Base-by-base conservation (phyloP, 1,284 basidiomycete species). In the Blastosporella zonata region DNA sequence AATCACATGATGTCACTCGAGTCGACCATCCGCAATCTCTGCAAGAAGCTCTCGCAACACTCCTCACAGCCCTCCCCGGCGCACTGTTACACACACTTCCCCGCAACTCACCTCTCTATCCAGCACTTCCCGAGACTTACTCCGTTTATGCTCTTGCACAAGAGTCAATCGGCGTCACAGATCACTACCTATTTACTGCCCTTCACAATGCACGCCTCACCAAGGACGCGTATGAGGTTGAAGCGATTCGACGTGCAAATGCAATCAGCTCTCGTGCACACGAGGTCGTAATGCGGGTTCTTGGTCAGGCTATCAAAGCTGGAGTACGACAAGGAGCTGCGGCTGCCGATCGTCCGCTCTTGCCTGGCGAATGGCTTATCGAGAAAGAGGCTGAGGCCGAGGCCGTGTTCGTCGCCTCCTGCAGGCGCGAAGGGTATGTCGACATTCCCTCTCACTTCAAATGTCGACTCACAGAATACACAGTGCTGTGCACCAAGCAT, bases 351-450 rank as follows among this genome's bases (percentile, higher is more conserved):
- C 69, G 77, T 20, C 85, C 84, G 1, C 68, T 79, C 3, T 66
- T 93, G 3, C 82, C 82, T 1, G 73, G 81, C 2, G 84, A 91
- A 61, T 95, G 93, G 88, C 72, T 91, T 43, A 90, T 95, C 15
- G 82, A 90, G 70, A 90, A 87, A 60, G 93, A 97, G 67, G 85
- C 82, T 0, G 93, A 94, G 64, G 93, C 90, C 0, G 93, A 95
- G 63, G 93, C 92, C 0, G 76, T 94, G 3, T 97, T 96, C 55
- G 88, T 93, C 2, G 90, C 92, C 1, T 85, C 84, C 2, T 95
- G 92, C 66, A 73, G 90, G 42, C 75, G 90, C 53, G 83, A 90
- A 68, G 91, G 90, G 90, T 92, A 43, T 56, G 81, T 66, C n/a
- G 9, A 7, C 12, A 12, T 20, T 17, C 47, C 20, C 40, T 15